phyloP scores from a whole-genome alignment of 2,329 filamentous ascomycete species.

The Paecilomyces dactylethromorphus region DNA sequence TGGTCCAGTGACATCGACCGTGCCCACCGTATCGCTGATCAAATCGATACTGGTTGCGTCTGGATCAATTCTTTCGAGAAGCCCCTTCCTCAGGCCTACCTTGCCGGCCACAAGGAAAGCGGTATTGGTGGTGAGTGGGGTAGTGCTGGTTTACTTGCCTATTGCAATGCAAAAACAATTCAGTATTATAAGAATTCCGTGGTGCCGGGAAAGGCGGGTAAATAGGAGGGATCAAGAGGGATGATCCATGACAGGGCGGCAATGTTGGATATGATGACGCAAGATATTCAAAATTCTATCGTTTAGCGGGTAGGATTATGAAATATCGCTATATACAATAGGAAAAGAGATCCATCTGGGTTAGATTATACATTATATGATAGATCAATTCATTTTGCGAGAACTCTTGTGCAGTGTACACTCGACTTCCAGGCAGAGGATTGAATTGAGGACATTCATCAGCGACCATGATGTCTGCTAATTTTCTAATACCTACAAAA shows the following conservation, averaged over 20 bases:
- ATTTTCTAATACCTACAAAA: too few species aligned
- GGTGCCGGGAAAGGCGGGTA: slow-evolving; percentile 2
- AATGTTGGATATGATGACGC: not conserved
- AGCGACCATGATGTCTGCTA: too few species aligned
- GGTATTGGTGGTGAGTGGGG: slow-evolving; percentile 24
- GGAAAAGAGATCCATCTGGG: too few species aligned
- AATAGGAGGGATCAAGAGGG: not conserved
- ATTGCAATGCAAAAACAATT: slow-evolving; percentile 11
- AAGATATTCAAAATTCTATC: not conserved
- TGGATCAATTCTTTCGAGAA: slow-evolving; percentile 27
- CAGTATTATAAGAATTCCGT: slow-evolving; percentile 9
- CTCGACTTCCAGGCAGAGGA: too few species aligned
- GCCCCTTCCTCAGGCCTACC: slow-evolving; percentile 10
- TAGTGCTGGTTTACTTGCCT: slow-evolving; percentile 14
- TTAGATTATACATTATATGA: too few species aligned
- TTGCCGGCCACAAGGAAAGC: slow-evolving; percentile 23
- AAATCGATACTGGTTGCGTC: slow-evolving; percentile 37
- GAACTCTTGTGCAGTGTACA: too few species aligned
- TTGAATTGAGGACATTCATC: too few species aligned
- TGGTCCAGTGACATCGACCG: slow-evolving; percentile 42
- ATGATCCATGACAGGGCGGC: not conserved
- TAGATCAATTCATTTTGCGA: too few species aligned
- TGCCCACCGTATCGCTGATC: slow-evolving; percentile 34
- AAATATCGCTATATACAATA: not conserved
- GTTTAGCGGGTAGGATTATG: not conserved